Percentiles rank a stretch among this genome's conserved stretches.
Conservation (phyloP, 371 early-diverging fungal genomes). For the Mortierella sp. region DNA sequence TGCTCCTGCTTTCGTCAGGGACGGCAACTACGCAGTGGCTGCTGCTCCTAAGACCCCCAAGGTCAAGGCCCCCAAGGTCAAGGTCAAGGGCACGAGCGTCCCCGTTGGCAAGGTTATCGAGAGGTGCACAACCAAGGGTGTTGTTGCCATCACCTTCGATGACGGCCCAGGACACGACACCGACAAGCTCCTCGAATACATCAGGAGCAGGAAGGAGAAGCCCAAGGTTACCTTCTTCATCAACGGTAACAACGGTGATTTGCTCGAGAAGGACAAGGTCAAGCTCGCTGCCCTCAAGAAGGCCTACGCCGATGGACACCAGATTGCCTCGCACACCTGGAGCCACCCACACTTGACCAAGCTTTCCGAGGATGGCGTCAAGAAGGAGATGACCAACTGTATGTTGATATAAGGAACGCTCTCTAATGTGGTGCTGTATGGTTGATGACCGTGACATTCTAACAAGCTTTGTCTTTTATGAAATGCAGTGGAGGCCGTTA, state of each 20-base stretch:
- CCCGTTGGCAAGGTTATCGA: constrained; percentile 5
- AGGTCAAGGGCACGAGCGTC: no score
- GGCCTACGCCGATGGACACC: constrained; percentile 58
- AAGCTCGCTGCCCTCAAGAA: constrained; percentile 45
- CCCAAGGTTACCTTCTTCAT: constrained; percentile 69
- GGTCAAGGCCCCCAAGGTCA: no score
- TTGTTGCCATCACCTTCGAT: constrained; percentile 67
- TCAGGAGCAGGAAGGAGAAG: constrained; percentile 38
- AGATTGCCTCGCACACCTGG: constrained; percentile 71
- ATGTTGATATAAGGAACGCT: constrained; percentile 4
- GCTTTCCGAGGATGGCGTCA: neutral
- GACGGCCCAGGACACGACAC: constrained; percentile 62
- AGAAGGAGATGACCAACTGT: constrained; percentile 29
- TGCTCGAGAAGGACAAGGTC: neutral
- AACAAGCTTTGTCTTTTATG: no score
- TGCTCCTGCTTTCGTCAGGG: neutral
- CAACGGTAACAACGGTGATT: constrained; percentile 63
- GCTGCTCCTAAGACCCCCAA: neutral
- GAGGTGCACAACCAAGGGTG: constrained; percentile 53
- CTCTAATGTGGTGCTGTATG: no score
- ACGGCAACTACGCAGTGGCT: neutral
- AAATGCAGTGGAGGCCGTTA: constrained; percentile 29
- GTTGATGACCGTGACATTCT: no score
- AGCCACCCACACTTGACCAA: constrained; percentile 55
- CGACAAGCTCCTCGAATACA: constrained; percentile 45